Percentiles rank a stretch among this genome's conserved stretches.
Conservation (phyloP, 768 basidiomycete genomes). For the Suillus americanus region DNA sequence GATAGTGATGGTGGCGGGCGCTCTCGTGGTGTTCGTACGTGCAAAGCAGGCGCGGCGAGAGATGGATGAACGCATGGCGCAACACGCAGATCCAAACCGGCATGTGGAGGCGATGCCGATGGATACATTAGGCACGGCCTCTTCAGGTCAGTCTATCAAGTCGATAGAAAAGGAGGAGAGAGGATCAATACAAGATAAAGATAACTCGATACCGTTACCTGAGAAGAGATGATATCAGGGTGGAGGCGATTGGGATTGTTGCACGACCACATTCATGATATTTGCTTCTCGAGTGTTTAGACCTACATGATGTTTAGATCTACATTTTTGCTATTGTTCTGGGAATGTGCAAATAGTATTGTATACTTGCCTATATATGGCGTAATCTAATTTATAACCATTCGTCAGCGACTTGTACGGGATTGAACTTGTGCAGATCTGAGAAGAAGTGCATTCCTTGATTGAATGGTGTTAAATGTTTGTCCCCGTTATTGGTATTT, state of each 20-base stretch:
- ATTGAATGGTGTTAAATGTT: background rate
- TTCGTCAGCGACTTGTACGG: background rate
- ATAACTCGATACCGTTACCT: background rate
- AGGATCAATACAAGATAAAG: slow-evolving; percentile 41
- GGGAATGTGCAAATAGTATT: background rate
- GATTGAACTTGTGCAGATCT: background rate
- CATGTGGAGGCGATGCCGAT: background rate
- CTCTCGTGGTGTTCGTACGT: slow-evolving; percentile 48
- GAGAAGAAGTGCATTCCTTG: background rate
- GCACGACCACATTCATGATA: background rate
- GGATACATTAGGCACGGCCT: background rate
- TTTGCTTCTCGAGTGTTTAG: background rate
- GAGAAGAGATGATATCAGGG: background rate
- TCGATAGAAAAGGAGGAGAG: background rate
- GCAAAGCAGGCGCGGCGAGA: slow-evolving; percentile 65
- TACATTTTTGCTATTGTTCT: background rate
- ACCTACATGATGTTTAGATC: background rate
- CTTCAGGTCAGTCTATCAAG: background rate
- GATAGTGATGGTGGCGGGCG: slow-evolving; percentile 40
- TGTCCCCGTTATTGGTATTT: background rate
- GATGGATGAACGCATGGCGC: slow-evolving; percentile 55
- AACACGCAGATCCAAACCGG: background rate
- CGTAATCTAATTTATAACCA: background rate
- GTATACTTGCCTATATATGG: background rate
- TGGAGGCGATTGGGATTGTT: background rate